phyloP scores from a whole-genome alignment of 139 green algal species.

The Picochlorum sp. region DNA sequence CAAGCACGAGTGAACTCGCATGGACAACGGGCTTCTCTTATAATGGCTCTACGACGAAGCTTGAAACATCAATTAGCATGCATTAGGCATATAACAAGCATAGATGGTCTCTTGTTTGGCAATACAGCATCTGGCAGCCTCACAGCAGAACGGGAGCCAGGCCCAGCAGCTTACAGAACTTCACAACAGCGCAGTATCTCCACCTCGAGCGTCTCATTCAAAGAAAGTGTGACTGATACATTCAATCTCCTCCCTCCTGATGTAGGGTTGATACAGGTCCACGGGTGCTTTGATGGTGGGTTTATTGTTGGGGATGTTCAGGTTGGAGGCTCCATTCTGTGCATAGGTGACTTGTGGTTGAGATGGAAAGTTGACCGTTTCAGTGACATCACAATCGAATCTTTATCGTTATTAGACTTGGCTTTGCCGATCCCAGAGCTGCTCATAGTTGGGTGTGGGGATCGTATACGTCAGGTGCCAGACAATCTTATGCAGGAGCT shows the following conservation, averaged over 20 bases:
- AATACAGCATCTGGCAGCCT: too few species aligned
- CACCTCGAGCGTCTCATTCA: background rate
- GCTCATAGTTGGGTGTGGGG: slow-evolving; percentile 17
- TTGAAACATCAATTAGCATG: too few species aligned
- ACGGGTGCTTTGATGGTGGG: slow-evolving; percentile 22
- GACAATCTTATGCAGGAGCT: slow-evolving; percentile 18
- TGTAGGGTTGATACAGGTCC: slow-evolving; percentile 25
- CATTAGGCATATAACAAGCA: too few species aligned
- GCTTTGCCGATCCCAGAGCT: slow-evolving; percentile 21
- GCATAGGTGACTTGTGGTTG: slow-evolving; percentile 12
- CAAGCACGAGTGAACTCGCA: too few species aligned
- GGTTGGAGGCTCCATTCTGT: slow-evolving; percentile 21
- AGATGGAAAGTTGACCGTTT: slow-evolving; percentile 4
- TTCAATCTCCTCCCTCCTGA: slow-evolving; percentile 29
- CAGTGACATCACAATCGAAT: slow-evolving; percentile 13
- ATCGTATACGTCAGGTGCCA: slow-evolving; percentile 6
- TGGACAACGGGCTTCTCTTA: too few species aligned
- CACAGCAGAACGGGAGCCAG: too few species aligned
- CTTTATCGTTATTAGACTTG: slow-evolving; percentile 21
- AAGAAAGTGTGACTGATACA: slow-evolving; percentile 10
- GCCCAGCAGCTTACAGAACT: too few species aligned
- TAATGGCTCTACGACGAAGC: too few species aligned
- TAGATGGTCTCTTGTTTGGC: too few species aligned
- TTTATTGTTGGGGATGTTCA: slow-evolving; percentile 36
- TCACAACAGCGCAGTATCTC: too few species aligned